Conservation (phyloP, 1,139 yeast genomes). For the Blastobotrys aristatus region DNA sequence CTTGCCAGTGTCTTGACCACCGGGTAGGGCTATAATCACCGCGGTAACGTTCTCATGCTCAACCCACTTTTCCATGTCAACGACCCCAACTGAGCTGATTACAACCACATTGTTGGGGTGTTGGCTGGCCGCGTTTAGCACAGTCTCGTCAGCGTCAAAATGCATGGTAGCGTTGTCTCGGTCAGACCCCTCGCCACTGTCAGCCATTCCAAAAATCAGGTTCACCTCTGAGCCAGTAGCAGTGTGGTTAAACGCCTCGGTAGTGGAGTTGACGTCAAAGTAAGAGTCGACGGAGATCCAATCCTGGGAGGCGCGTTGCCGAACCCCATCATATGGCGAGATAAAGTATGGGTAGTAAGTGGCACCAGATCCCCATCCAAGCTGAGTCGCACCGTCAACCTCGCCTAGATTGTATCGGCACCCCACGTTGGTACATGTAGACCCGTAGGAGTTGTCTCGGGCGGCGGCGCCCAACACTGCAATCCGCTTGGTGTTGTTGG, state of each 20-base stretch:
- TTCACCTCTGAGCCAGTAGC: conserved; percentile 42
- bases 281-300: conserved; percentile 22
- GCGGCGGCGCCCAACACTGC: conserved; percentile 12
- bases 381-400: conserved; percentile 22
- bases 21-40: conserved; percentile 51
- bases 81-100: conserved; percentile 55
- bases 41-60: conserved; percentile 55
- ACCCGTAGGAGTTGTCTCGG: conserved; percentile 4
- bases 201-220: conserved; percentile 43
- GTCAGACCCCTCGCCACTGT: conserved; percentile 59
- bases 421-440: conserved; percentile 1
- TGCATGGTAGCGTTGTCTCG: conserved; percentile 50
- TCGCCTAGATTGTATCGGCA: conserved; percentile 14
- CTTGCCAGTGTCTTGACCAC: conserved; percentile 51
- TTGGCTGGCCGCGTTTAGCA: conserved; percentile 44
- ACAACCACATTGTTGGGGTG: conserved; percentile 53
- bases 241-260: conserved; percentile 10
- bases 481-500: conserved; percentile 9
- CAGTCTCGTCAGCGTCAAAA: conserved; percentile 56
- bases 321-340: conserved; percentile 43
- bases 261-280: background rate
- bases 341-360: conserved; percentile 49
- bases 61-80: conserved; percentile 55
- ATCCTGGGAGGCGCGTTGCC: conserved; percentile 19
- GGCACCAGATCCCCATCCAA: conserved; percentile 48